These are phyloP conservation scores for Boletus pseudo-olivaceus DNA, from an alignment of 768 basidiomycete species.

Conservation along the genomic window DNA sequence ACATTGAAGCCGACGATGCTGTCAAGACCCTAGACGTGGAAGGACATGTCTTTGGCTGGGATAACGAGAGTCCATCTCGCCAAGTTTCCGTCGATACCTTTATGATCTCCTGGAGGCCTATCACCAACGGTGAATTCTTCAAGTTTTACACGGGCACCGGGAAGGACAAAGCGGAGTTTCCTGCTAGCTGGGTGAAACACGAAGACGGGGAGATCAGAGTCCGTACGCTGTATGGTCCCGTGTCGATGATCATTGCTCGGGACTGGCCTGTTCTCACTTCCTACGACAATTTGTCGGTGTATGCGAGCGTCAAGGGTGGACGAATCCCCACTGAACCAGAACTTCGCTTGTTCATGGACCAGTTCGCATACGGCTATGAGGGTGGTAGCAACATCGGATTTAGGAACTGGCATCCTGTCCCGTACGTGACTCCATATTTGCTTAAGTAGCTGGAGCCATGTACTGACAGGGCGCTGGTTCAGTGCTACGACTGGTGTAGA, in stretches of 20 bases:
- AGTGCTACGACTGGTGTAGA: slow-evolving; percentile 68
- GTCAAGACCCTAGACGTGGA: slow-evolving; percentile 36
- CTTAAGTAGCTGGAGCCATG: background rate
- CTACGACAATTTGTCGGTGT: slow-evolving; percentile 73
- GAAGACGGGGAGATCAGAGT: slow-evolving; percentile 42
- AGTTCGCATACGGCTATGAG: slow-evolving; percentile 68
- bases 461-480: background rate
- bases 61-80: slow-evolving; percentile 81
- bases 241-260: slow-evolving; percentile 69
- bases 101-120: slow-evolving; percentile 77
- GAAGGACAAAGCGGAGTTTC: slow-evolving; percentile 38
- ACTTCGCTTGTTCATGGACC: slow-evolving; percentile 73
- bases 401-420: slow-evolving; percentile 89
- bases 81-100: slow-evolving; percentile 62
- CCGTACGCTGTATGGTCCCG: slow-evolving; percentile 83
- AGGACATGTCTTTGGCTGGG: slow-evolving; percentile 86
- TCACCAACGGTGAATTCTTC: slow-evolving; percentile 87
- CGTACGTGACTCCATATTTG: slow-evolving; percentile 49
- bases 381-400: slow-evolving; percentile 84
- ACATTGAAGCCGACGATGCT: slow-evolving; percentile 68
- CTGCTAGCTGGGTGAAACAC: slow-evolving; percentile 24
- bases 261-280: slow-evolving; percentile 86
- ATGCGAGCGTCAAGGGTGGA: slow-evolving; percentile 85
- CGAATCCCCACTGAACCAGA: slow-evolving; percentile 90
- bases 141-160: slow-evolving; percentile 51